Conservation (phyloP, 2,329 filamentous ascomycete species). For the Fusarium robinianum region DNA sequence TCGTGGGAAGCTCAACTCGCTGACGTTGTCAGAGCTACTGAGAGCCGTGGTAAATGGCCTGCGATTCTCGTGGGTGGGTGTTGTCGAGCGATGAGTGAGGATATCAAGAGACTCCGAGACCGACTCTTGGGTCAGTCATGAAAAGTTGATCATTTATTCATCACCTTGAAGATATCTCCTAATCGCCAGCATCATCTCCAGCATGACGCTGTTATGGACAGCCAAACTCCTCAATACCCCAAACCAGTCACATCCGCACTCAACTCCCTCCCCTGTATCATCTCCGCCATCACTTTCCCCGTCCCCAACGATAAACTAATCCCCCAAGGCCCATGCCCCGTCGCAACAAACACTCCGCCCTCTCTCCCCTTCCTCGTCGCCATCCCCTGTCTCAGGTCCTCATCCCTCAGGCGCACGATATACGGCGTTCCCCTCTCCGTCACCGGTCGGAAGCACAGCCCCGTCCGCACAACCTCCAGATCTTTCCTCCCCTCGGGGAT, state of each 20-base stretch:
- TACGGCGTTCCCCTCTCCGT: constrained; percentile 68
- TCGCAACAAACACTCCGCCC: constrained; percentile 71
- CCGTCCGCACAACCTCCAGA: constrained; percentile 65
- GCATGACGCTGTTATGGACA: too few species aligned
- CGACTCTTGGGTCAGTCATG: constrained; percentile 17
- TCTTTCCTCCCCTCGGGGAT: constrained; percentile 53
- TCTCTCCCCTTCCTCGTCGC: constrained; percentile 47
- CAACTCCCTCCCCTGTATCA: constrained; percentile 62
- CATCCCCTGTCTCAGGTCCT: constrained; percentile 55
- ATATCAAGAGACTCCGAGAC: constrained; percentile 41
- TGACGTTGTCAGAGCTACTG: constrained; percentile 45
- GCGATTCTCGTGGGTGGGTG: constrained; percentile 58
- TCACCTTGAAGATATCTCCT: not conserved
- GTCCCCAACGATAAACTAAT: constrained; percentile 68
- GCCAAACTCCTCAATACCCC: constrained; percentile 18
- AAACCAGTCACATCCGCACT: constrained; percentile 59
- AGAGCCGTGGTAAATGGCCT: constrained; percentile 47
- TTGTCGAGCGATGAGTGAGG: constrained; percentile 52
- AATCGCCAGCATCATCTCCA: constrained; percentile 1
- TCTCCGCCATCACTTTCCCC: constrained; percentile 70
- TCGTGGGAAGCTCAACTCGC: constrained; percentile 55
- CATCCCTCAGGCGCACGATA: constrained; percentile 60
- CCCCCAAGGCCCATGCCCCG: constrained; percentile 79
- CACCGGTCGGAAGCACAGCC: constrained; percentile 74
- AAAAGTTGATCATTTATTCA: too few species aligned